Evolutionary conservation across 441 rosid genomes (phyloP).

Genomic region (Populus hybrid): DNA sequence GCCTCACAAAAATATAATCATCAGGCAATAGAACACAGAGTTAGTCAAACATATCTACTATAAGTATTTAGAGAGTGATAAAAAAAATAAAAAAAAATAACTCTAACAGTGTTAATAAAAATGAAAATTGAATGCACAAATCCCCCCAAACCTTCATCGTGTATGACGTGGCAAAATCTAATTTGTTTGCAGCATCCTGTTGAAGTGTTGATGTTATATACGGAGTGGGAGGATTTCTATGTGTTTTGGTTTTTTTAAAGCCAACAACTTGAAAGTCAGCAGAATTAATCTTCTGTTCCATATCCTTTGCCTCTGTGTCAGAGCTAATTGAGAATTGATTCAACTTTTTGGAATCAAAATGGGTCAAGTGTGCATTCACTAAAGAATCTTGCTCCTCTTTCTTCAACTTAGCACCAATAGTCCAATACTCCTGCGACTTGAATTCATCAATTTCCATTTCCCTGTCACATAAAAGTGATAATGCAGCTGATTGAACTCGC

Average conservation of each 20-base stretch:
- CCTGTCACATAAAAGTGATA: constrained; percentile 87
- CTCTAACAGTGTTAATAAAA: not conserved
- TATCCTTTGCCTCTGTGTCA: constrained; percentile 45
- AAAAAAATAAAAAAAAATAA: not conserved
- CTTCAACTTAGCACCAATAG: constrained; percentile 48
- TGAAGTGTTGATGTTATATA: constrained; percentile 97
- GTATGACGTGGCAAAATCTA: constrained; percentile 63
- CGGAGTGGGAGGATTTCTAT: constrained; percentile 90
- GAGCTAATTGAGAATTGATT: constrained; percentile 76
- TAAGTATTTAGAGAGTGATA: not conserved
- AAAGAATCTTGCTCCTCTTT: constrained; percentile 30
- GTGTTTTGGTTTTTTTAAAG: constrained; percentile 49
- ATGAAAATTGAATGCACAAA: constrained; percentile 1
- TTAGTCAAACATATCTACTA: not conserved
- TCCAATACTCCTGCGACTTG: constrained; percentile 86
- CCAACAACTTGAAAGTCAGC: constrained; percentile 54
- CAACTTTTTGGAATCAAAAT: constrained; percentile 63
- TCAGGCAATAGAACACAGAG: not conserved
- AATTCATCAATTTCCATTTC: constrained; percentile 92
- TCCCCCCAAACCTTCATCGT: constrained; percentile 79
- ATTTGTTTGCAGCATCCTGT: constrained; percentile 97
- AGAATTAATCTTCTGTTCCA: constrained; percentile 54
- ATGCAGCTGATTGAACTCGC: constrained; percentile 97
- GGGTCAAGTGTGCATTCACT: constrained; percentile 53
- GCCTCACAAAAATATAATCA: not conserved